Percentiles rank a stretch among this genome's conserved stretches.
Evolutionary conservation across 2,329 filamentous ascomycete species (phyloP).

Genomic region (Penicillium sp.): DNA sequence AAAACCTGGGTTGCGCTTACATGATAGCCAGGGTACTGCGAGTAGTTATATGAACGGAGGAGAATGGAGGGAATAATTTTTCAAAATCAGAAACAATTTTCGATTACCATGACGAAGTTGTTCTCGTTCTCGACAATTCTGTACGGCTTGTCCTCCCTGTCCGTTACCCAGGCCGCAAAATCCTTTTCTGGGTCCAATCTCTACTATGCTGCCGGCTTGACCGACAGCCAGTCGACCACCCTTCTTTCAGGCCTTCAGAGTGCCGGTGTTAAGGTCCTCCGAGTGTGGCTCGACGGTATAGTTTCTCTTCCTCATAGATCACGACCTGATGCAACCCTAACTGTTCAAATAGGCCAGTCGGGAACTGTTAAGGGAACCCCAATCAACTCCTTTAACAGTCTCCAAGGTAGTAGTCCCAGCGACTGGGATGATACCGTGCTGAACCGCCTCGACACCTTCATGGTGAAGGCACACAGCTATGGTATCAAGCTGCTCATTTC

Average conservation of each 20-base stretch:
- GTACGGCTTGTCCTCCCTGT: not conserved
- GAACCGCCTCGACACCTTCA: not conserved
- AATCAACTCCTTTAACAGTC: not conserved
- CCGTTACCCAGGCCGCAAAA: conserved; percentile 7
- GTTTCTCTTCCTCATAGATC: not conserved
- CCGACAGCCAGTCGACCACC: conserved; percentile 15
- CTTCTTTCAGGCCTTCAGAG: conserved; percentile 23
- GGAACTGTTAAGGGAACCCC: conserved; percentile 1
- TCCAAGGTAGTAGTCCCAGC: conserved; percentile 1
- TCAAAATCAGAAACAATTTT: not conserved
- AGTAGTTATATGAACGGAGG: not conserved
- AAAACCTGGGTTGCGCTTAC: not conserved
- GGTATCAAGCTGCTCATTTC: conserved; percentile 4
- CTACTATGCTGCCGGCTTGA: conserved; percentile 30
- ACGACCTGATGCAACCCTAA: not conserved
- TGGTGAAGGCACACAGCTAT: conserved; percentile 4
- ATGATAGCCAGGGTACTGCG: not conserved
- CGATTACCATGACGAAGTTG: not conserved
- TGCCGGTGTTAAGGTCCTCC: conserved; percentile 20
- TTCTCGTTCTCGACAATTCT: not conserved
- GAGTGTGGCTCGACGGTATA: conserved; percentile 24
- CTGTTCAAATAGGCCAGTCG: not conserved
- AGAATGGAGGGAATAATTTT: not conserved
- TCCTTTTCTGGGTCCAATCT: conserved; percentile 29
- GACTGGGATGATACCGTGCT: conserved; percentile 2